Evolutionary conservation across 2,329 filamentous ascomycete species (phyloP).

Genomic region (Helotiales sp.): DNA sequence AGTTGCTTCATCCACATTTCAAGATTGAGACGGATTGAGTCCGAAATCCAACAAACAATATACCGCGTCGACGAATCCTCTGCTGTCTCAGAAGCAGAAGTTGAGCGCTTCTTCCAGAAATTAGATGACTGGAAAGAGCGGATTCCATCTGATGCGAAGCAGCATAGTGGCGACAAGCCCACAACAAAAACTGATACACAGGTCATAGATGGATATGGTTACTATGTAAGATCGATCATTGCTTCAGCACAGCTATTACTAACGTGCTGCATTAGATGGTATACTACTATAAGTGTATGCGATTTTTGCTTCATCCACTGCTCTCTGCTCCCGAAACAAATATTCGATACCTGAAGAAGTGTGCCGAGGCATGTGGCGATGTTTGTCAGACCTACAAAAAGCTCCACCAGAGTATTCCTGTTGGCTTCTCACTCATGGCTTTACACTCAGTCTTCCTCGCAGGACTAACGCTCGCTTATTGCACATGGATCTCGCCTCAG

Average conservation of each 20-base stretch:
- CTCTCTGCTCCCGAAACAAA: slow-evolving; percentile 20
- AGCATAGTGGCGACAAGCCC: background rate
- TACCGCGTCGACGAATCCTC: background rate
- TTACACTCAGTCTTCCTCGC: slow-evolving; percentile 32
- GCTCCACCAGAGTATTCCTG: slow-evolving; percentile 31
- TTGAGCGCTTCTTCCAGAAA: background rate
- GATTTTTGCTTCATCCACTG: slow-evolving; percentile 27
- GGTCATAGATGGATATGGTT: slow-evolving; percentile 1
- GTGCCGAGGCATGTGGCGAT: slow-evolving; percentile 33
- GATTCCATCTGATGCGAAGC: background rate
- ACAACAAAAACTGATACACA: slow-evolving; percentile 14
- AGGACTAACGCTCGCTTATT: slow-evolving; percentile 34
- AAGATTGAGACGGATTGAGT: background rate
- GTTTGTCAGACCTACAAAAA: slow-evolving; percentile 34
- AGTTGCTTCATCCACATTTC: slow-evolving; percentile 1
- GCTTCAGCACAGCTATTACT: background rate
- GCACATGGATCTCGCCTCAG: slow-evolving; percentile 31
- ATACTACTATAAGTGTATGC: slow-evolving; percentile 29
- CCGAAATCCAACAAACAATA: background rate
- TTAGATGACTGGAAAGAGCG: background rate
- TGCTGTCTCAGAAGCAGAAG: background rate
- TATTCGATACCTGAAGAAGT: slow-evolving; percentile 20
- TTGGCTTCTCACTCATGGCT: slow-evolving; percentile 34
- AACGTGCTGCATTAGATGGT: slow-evolving; percentile 21
- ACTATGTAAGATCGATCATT: slow-evolving; percentile 2